These are phyloP conservation scores for Schizonepeta tenuifolia DNA, from an alignment of 257 asterid species.

Conservation along the genomic window DNA sequence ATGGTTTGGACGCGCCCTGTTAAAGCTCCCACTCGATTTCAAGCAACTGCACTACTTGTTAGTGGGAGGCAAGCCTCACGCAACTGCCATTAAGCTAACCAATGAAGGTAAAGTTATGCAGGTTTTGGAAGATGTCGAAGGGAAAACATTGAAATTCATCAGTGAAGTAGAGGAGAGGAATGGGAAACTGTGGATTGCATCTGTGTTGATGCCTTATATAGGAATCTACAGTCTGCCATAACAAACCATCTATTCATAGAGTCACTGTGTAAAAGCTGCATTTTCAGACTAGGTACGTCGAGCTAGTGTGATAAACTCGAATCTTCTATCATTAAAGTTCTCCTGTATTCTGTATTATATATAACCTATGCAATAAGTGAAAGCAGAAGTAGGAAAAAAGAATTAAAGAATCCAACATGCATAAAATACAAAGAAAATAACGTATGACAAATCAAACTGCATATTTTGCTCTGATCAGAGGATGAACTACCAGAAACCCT, in stretches of 20 bases:
- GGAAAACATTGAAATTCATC: slow-evolving; percentile 57
- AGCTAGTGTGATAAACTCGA: background rate
- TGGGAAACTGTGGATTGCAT: slow-evolving; percentile 72
- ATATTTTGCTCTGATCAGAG: slow-evolving; percentile 15
- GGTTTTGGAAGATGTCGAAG: slow-evolving; percentile 64
- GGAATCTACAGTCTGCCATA: slow-evolving; percentile 47
- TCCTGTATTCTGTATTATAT: background rate
- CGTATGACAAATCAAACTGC: slow-evolving; percentile 7
- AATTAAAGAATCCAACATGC: background rate
- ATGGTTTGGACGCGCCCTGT: slow-evolving; percentile 46
- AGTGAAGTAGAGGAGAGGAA: slow-evolving; percentile 77
- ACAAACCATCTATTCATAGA: background rate
- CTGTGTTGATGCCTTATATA: slow-evolving; percentile 64
- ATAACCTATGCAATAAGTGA: background rate
- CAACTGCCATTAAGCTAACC: slow-evolving; percentile 60
- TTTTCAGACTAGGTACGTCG: background rate
- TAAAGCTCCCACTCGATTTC: slow-evolving; percentile 58
- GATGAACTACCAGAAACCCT: slow-evolving; percentile 21
- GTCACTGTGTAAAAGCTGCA: background rate
- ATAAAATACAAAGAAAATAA: slow-evolving; percentile 1
- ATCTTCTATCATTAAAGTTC: background rate
- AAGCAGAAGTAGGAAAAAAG: background rate
- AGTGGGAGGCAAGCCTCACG: slow-evolving; percentile 68
- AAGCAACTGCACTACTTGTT: slow-evolving; percentile 60
- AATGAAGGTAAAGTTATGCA: slow-evolving; percentile 54